Base-by-base conservation (phyloP, 2,329 filamentous ascomycete species). In the Pleoardoris graminearum region DNA sequence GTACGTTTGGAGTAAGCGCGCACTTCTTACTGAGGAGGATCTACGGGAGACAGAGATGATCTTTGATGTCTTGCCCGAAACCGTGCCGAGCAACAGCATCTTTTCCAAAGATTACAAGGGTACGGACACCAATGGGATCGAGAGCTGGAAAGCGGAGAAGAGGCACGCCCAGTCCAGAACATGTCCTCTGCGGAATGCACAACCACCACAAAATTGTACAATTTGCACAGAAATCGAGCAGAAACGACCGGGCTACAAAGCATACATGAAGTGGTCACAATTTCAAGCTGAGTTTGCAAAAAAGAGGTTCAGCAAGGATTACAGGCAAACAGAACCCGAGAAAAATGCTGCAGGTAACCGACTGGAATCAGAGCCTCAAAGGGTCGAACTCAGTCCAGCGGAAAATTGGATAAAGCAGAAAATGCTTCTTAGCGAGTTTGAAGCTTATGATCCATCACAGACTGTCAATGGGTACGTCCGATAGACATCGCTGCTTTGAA, bases 1-100 rank as follows among this genome's bases (percentile, higher is more conserved):
- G 85, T 89, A 84, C 65, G 85, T 91, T 61, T 84, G 81, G 51
- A 89, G 85, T 72, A 81, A 80, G 30, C 62, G 76, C 27, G 79
- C 80, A 3, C 74, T 89, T 59, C 2, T 65, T 10, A 60, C 35
- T 1, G 30, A 60, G 16, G 38, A 75, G 4, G 78, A 80, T 54
- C 81, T 82, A 50, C 72, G 76, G 25, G 64, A 73, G 19, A 84
- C 84, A 50, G 85, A 87, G 68, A 80, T 89, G 22, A 81, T 85
- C 36, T 88, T 88, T 66, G 82, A 79, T 47, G 79, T 88, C 1
- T 64, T 51, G 63, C 66, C 4, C 55, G 62, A 10, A 55, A 62
- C 8, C 69, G 72, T 1, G 35, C 57, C 5, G 57, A 58, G 33
- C 11, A 66, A 63, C 4, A 62, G 77, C 37, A 65, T 87, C 3